Percentiles rank a stretch among this genome's conserved stretches.
phyloP scores from a whole-genome alignment of 2,329 filamentous ascomycete genomes.

The Botrytis fabae region DNA sequence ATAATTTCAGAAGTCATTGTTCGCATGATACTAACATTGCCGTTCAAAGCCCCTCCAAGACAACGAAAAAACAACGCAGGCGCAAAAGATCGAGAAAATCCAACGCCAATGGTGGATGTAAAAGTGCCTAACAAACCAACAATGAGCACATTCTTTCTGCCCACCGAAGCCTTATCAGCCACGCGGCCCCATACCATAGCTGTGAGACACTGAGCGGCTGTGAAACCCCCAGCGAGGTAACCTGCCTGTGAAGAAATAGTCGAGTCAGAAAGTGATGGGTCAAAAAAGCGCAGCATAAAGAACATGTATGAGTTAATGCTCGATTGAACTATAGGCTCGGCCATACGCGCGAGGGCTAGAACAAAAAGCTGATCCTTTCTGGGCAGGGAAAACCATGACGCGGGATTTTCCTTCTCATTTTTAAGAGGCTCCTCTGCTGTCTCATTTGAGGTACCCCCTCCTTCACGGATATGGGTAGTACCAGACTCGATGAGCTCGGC shows the following conservation, averaged over 20 bases:
- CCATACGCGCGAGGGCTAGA: slow-evolving; percentile 3
- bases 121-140: slow-evolving; percentile 1
- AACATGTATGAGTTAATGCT: slow-evolving; percentile 14
- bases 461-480: neutral
- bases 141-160: slow-evolving; percentile 3
- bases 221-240: neutral
- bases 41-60: slow-evolving; percentile 3
- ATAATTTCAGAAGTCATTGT: slow-evolving; percentile 9
- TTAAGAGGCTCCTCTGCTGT: neutral
- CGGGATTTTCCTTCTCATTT: neutral
- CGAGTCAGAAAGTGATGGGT: neutral
- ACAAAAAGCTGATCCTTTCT: slow-evolving; percentile 2
- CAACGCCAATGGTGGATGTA: slow-evolving; percentile 1
- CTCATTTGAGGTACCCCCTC: neutral
- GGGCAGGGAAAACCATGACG: neutral
- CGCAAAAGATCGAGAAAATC: slow-evolving; percentile 4
- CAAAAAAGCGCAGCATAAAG: slow-evolving; percentile 6
- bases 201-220: slow-evolving; percentile 1
- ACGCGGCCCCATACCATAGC: slow-evolving; percentile 7
- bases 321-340: slow-evolving; percentile 10
- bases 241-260: neutral
- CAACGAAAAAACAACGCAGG: slow-evolving; percentile 9
- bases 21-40: slow-evolving; percentile 7
- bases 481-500: neutral
- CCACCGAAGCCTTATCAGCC: neutral